Conservation (phyloP, 257 asterid genomes). For the Hygrophila difformis region DNA sequence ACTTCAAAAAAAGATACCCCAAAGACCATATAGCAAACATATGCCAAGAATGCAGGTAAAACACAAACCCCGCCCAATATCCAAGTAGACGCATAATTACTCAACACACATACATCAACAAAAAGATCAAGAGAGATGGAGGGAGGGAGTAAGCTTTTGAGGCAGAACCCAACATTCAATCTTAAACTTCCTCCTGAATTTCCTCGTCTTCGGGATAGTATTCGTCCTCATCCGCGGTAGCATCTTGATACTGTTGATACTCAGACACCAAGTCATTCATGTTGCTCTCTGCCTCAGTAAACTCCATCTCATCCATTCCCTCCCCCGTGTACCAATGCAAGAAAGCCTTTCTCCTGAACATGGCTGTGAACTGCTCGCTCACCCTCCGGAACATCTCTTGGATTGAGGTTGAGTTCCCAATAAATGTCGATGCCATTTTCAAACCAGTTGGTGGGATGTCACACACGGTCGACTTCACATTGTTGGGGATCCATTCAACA, state of each 20-base stretch:
- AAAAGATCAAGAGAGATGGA: too few species aligned
- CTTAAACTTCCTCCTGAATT: too few species aligned
- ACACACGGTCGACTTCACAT: conserved; percentile 33
- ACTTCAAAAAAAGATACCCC: too few species aligned
- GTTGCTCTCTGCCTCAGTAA: conserved; percentile 42
- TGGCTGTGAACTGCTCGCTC: too few species aligned
- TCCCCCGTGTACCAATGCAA: conserved; percentile 46
- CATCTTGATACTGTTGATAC: conserved; percentile 45
- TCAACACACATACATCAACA: too few species aligned
- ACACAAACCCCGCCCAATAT: too few species aligned
- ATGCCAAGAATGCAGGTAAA: too few species aligned
- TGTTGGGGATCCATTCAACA: conserved; percentile 38
- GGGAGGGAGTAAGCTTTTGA: too few species aligned
- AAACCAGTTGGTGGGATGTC: conserved; percentile 34
- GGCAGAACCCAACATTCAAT: too few species aligned
- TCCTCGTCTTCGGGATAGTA: conserved; percentile 26
- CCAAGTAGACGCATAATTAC: too few species aligned
- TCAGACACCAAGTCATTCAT: conserved; percentile 40
- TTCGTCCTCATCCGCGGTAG: conserved; percentile 36
- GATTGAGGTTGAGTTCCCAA: conserved; percentile 7
- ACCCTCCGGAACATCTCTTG: too few species aligned
- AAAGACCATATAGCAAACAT: too few species aligned
- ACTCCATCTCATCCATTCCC: conserved; percentile 49
- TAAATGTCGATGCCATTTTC: conserved; percentile 35
- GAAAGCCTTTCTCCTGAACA: conserved; percentile 29